These are phyloP conservation scores for Celoporthe dispersa DNA, from an alignment of 2,329 filamentous ascomycete genomes.

Conservation along the genomic window DNA sequence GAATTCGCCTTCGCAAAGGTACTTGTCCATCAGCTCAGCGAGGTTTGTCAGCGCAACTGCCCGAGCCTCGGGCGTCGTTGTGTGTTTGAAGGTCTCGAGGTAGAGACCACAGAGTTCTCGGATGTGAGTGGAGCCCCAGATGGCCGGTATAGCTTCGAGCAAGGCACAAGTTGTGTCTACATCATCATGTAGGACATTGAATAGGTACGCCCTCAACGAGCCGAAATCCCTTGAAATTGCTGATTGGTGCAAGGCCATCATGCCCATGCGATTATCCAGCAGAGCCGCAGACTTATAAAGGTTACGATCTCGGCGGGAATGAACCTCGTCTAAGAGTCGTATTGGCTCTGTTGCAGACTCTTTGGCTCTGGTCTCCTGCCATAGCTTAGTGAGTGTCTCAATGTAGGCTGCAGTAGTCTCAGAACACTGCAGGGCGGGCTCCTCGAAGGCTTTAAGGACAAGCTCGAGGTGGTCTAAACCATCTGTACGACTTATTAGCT, in stretches of 20 bases:
- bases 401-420: slow-evolving; percentile 52
- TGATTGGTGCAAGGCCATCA: slow-evolving; percentile 44
- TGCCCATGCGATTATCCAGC: slow-evolving; percentile 44
- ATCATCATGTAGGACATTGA: slow-evolving; percentile 44
- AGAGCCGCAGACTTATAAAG: slow-evolving; percentile 38
- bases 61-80: slow-evolving; percentile 50
- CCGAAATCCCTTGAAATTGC: slow-evolving; percentile 28
- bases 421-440: slow-evolving; percentile 34
- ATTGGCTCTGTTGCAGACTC: background rate
- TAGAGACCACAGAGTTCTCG: slow-evolving; percentile 49
- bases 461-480: slow-evolving; percentile 18
- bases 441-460: slow-evolving; percentile 20
- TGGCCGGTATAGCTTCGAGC: slow-evolving; percentile 44
- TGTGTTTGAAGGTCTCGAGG: slow-evolving; percentile 44
- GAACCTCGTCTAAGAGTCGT: background rate
- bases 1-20: slow-evolving; percentile 38
- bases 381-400: slow-evolving; percentile 50
- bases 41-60: slow-evolving; percentile 53
- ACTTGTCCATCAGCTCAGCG: slow-evolving; percentile 48
- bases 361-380: slow-evolving; percentile 31
- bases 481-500: slow-evolving; percentile 1
- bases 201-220: slow-evolving; percentile 39
- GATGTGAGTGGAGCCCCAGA: slow-evolving; percentile 36
- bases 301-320: background rate
- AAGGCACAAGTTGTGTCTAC: slow-evolving; percentile 46